Conservation (phyloP, 1,284 basidiomycete genomes). For the Anthracocystis setariae region DNA sequence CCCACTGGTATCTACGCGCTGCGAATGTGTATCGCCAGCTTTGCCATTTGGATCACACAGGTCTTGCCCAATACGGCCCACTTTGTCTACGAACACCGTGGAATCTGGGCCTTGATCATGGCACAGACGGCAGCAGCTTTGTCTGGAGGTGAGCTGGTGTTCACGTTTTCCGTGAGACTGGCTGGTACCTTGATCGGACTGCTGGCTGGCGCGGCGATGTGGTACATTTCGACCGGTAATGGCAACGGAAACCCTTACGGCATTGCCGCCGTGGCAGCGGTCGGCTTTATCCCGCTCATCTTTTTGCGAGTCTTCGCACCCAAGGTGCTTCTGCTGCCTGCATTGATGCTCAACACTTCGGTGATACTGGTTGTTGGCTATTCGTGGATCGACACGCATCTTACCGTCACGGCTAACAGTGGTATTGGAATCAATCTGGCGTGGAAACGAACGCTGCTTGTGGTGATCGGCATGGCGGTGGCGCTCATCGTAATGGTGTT, state of each 20-base stretch:
- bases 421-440: slow-evolving; percentile 70
- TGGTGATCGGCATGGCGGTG: slow-evolving; percentile 63
- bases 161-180: slow-evolving; percentile 53
- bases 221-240: slow-evolving; percentile 74
- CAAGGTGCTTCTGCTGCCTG: slow-evolving; percentile 76
- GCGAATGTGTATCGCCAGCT: slow-evolving; percentile 72
- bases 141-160: slow-evolving; percentile 59
- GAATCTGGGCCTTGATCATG: slow-evolving; percentile 65
- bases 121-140: slow-evolving; percentile 59
- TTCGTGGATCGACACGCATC: slow-evolving; percentile 52
- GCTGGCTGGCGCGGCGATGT: slow-evolving; percentile 76
- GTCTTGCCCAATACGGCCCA: slow-evolving; percentile 37
- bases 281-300: slow-evolving; percentile 75
- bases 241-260: slow-evolving; percentile 74
- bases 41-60: slow-evolving; percentile 74
- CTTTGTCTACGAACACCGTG: slow-evolving; percentile 64
- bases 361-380: slow-evolving; percentile 68
- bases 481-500: slow-evolving; percentile 60
- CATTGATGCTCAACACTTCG: slow-evolving; percentile 79
- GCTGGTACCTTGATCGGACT: slow-evolving; percentile 68
- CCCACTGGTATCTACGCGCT: slow-evolving; percentile 75
- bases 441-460: slow-evolving; percentile 69
- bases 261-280: slow-evolving; percentile 76
- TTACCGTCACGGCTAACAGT: slow-evolving; percentile 53
- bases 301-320: slow-evolving; percentile 78